Evolutionary conservation across 495 filamentous ascomycete species (phyloP).

Genomic region (Umbilicaria muhlenbergii): DNA sequence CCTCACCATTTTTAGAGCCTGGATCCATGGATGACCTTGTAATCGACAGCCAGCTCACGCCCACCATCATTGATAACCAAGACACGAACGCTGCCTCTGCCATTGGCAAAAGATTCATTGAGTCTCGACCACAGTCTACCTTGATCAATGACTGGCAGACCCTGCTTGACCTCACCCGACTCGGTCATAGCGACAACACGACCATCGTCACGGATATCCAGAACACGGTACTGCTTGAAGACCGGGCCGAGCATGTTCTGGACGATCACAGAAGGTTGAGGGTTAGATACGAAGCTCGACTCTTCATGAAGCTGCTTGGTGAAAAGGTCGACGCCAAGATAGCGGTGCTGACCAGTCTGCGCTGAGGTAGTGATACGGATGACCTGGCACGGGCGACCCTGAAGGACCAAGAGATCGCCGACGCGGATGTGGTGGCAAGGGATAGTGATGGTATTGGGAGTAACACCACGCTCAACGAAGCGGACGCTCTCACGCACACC

Average conservation of each 20-base stretch:
- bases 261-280: slow-evolving; percentile 85
- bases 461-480: slow-evolving; percentile 34
- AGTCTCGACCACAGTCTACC: slow-evolving; percentile 71
- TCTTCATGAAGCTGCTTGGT: slow-evolving; percentile 99
- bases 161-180: slow-evolving; percentile 94
- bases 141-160: slow-evolving; percentile 83
- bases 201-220: slow-evolving; percentile 87
- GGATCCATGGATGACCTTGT: slow-evolving; percentile 86
- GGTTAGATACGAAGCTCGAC: slow-evolving; percentile 95
- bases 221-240: slow-evolving; percentile 99
- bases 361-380: slow-evolving; percentile 98
- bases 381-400: slow-evolving; percentile 98
- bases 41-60: slow-evolving; percentile 92
- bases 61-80: slow-evolving; percentile 92
- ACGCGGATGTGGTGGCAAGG: slow-evolving; percentile 98
- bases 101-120: slow-evolving; percentile 72
- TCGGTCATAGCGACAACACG: slow-evolving; percentile 69
- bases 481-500: slow-evolving; percentile 34
- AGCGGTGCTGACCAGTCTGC: slow-evolving; percentile 97
- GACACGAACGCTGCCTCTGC: slow-evolving; percentile 83
- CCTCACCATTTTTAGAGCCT: slow-evolving; percentile 35
- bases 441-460: slow-evolving; percentile 85
- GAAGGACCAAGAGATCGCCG: slow-evolving; percentile 95
- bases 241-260: slow-evolving; percentile 99
- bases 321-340: slow-evolving; percentile 99